phyloP scores from a whole-genome alignment of 331 rosid genomes.

The Phaseolus coccineus region DNA sequence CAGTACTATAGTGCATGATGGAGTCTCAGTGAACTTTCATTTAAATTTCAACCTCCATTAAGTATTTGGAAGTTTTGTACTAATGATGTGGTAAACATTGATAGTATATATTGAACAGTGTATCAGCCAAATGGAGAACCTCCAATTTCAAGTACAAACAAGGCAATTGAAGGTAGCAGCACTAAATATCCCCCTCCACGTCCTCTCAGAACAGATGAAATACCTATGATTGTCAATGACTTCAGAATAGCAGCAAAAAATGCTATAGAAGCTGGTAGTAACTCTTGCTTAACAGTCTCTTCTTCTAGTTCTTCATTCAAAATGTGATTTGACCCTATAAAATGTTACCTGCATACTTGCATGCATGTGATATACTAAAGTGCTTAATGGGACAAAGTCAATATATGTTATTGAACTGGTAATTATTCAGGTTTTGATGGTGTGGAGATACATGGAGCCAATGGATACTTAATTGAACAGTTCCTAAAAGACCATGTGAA shows the following conservation, averaged over 20 bases:
- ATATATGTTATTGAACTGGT: no score
- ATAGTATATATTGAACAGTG: conserved; percentile 15
- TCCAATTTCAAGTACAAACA: conserved; percentile 64
- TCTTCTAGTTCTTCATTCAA: background rate
- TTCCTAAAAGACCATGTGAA: conserved; percentile 61
- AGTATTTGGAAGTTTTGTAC: background rate
- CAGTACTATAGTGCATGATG: no score
- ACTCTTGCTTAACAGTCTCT: background rate
- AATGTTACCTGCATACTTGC: background rate
- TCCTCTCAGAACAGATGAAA: conserved; percentile 46
- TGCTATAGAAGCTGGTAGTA: conserved; percentile 60
- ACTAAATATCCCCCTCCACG: conserved; percentile 52
- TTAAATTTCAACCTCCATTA: background rate
- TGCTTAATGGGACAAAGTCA: no score
- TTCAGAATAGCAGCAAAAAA: conserved; percentile 57
- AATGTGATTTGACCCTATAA: background rate
- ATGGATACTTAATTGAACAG: conserved; percentile 61
- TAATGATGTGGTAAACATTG: background rate
- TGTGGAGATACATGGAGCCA: conserved; percentile 66
- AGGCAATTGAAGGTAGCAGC: conserved; percentile 42
- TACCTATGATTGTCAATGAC: conserved; percentile 45
- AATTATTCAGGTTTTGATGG: conserved; percentile 58
- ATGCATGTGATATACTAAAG: background rate
- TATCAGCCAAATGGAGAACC: conserved; percentile 57
- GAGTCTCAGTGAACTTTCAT: background rate